A percentile compares a stretch with the other conserved stretches of the same genome.
Evolutionary conservation across 257 asterid genomes (phyloP).

Genomic region (Parsonsia alboflavescens): DNA sequence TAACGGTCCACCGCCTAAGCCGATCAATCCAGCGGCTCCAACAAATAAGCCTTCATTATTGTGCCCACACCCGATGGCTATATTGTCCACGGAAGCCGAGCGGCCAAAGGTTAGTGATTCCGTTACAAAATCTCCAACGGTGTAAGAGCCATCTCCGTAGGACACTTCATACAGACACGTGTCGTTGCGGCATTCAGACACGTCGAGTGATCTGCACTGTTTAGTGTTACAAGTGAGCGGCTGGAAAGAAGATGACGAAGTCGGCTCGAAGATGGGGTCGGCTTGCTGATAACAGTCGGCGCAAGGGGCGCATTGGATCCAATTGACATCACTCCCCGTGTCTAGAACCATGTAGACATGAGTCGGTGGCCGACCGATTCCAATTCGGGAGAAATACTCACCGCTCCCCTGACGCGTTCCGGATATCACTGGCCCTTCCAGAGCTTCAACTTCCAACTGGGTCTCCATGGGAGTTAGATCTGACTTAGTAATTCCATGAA

Average conservation of each 20-base stretch:
- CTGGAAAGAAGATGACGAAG: constrained; percentile 51
- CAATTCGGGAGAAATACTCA: constrained; percentile 84
- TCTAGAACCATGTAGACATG: constrained; percentile 82
- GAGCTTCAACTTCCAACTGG: constrained; percentile 44
- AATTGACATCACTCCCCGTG: constrained; percentile 88
- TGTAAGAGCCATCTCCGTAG: constrained; percentile 94
- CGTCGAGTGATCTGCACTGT: constrained; percentile 81
- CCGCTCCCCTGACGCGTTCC: constrained; percentile 98
- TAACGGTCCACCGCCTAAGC: constrained; percentile 83
- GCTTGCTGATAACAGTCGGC: constrained; percentile 92
- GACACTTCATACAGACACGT: constrained; percentile 82
- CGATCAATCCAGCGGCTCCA: constrained; percentile 87
- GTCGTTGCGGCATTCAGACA: constrained; percentile 63
- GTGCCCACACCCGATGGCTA: constrained; percentile 95
- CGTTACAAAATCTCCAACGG: constrained; percentile 84
- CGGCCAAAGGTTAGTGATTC: constrained; percentile 65
- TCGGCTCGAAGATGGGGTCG: constrained; percentile 92
- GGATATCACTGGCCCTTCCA: constrained; percentile 65
- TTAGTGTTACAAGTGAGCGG: constrained; percentile 61
- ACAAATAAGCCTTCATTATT: constrained; percentile 81
- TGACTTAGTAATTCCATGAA: constrained; percentile 36
- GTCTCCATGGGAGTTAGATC: constrained; percentile 69
- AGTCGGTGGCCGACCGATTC: constrained; percentile 71
- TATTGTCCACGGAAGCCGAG: constrained; percentile 48
- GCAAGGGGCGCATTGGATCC: constrained; percentile 97